Percentiles rank a stretch among this genome's conserved stretches.
These are phyloP conservation scores for Diplodia scrobiculata DNA, from an alignment of 2,329 filamentous ascomycete species.

Conservation along the genomic window DNA sequence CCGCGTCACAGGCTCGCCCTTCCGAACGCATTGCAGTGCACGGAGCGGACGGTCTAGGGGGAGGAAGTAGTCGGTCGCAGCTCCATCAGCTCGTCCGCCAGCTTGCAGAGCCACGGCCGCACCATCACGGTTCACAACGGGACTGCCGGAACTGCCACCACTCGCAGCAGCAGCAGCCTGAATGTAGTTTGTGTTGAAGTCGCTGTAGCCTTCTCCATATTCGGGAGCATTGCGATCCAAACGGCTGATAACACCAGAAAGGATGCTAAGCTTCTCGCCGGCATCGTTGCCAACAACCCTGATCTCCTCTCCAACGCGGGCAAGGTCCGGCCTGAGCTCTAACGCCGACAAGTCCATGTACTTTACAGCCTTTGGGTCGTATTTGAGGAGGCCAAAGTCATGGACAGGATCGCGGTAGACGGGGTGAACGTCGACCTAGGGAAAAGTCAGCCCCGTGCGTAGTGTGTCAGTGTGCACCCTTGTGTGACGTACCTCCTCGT, in stretches of 20 bases:
- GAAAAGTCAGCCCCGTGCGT: constrained; percentile 28
- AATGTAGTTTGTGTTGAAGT: constrained; percentile 96
- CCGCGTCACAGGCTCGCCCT: constrained; percentile 73
- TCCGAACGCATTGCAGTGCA: constrained; percentile 81
- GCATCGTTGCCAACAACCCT: constrained; percentile 98
- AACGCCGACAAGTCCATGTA: constrained; percentile 90
- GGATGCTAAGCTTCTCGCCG: constrained; percentile 95
- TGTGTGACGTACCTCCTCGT: constrained; percentile 66
- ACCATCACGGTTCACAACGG: constrained; percentile 93
- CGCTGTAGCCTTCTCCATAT: constrained; percentile 96
- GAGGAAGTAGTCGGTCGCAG: constrained; percentile 96
- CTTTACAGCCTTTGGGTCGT: constrained; percentile 93
- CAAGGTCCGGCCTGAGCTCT: constrained; percentile 79
- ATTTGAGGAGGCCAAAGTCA: constrained; percentile 95
- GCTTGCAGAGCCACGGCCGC: constrained; percentile 90
- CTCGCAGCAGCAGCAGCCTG: constrained; percentile 96
- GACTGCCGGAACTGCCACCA: constrained; percentile 96
- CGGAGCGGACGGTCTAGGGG: constrained; percentile 87
- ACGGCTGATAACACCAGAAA: constrained; percentile 95
- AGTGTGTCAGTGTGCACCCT: not conserved
- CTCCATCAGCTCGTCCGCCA: constrained; percentile 88
- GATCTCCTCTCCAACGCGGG: constrained; percentile 86
- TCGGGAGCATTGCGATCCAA: constrained; percentile 96
- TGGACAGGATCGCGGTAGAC: constrained; percentile 98
- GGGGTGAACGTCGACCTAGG: constrained; percentile 86